These are phyloP conservation scores for Pichia phayaonensis DNA, from an alignment of 805 yeast genomes.

Conservation along the genomic window DNA sequence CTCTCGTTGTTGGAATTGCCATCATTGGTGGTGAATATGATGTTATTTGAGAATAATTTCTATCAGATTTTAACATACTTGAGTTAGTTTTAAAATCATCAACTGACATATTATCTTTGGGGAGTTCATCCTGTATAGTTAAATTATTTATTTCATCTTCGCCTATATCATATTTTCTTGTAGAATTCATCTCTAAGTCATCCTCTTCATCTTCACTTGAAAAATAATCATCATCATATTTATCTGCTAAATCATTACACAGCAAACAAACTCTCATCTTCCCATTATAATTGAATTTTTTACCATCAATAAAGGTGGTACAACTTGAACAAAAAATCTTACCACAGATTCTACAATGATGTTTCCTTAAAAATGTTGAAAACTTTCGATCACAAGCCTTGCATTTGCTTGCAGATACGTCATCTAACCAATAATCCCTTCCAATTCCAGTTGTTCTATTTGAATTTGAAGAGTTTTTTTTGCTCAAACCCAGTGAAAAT, in stretches of 20 bases:
- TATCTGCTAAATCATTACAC: conserved; percentile 55
- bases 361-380: conserved; percentile 81
- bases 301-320: conserved; percentile 63
- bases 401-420: conserved; percentile 84
- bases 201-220: conserved; percentile 47
- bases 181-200: neutral
- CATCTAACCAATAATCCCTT: conserved; percentile 92
- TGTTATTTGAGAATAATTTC: conserved; percentile 7
- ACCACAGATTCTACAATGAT: conserved; percentile 94
- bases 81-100: neutral
- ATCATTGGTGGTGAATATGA: conserved; percentile 56
- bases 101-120: neutral
- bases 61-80: neutral
- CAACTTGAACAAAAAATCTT: conserved; percentile 87
- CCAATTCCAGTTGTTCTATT: conserved; percentile 38
- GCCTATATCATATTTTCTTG: neutral
- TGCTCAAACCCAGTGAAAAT: neutral
- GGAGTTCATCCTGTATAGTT: neutral
- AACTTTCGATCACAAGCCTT: conserved; percentile 74
- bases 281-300: conserved; percentile 54
- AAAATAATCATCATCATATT: conserved; percentile 58
- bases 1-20: conserved; percentile 77
- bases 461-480: conserved; percentile 14
- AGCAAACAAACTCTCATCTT: conserved; percentile 70
- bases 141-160: neutral